These are phyloP conservation scores for Macrophomina pseudophaseolina DNA, from an alignment of 2,329 filamentous ascomycete species.

Conservation along the genomic window DNA sequence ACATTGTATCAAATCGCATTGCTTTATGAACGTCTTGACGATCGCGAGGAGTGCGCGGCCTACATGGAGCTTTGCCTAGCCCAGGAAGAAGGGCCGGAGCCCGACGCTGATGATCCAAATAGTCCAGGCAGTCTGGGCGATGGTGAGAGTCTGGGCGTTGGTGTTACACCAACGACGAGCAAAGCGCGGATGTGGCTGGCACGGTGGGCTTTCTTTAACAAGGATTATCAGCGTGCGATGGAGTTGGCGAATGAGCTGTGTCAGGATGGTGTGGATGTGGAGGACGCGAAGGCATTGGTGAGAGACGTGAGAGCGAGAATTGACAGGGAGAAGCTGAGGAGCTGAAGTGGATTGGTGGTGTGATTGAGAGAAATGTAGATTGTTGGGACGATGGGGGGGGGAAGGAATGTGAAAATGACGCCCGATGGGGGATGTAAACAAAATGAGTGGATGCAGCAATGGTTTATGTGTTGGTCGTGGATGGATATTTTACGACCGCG, in stretches of 20 bases:
- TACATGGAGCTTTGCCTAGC: slow-evolving; percentile 97
- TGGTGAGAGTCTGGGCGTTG: slow-evolving; percentile 65
- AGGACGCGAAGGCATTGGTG: slow-evolving; percentile 93
- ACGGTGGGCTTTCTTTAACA: slow-evolving; percentile 74
- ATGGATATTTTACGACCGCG: no score
- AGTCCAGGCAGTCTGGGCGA: slow-evolving; percentile 39
- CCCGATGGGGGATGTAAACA: no score
- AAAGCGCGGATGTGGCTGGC: slow-evolving; percentile 95
- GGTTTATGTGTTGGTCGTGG: no score
- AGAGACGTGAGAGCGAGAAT: slow-evolving; percentile 81
- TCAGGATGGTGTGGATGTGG: slow-evolving; percentile 93
- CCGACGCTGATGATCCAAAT: slow-evolving; percentile 33
- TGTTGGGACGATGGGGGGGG: not conserved
- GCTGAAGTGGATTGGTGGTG: not conserved
- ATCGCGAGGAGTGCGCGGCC: slow-evolving; percentile 79
- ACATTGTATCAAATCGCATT: slow-evolving; percentile 86
- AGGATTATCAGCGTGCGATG: slow-evolving; percentile 77
- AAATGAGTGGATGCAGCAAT: no score
- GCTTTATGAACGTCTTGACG: slow-evolving; percentile 82
- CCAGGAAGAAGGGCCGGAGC: slow-evolving; percentile 76
- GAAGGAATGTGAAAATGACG: not conserved
- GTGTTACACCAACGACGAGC: slow-evolving; percentile 88
- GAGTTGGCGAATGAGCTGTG: slow-evolving; percentile 88
- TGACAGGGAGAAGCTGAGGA: slow-evolving; percentile 50
- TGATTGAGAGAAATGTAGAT: not conserved